These are phyloP conservation scores for Rhodotorula kratochvilovae DNA, from an alignment of 768 basidiomycete species.

Conservation along the genomic window DNA sequence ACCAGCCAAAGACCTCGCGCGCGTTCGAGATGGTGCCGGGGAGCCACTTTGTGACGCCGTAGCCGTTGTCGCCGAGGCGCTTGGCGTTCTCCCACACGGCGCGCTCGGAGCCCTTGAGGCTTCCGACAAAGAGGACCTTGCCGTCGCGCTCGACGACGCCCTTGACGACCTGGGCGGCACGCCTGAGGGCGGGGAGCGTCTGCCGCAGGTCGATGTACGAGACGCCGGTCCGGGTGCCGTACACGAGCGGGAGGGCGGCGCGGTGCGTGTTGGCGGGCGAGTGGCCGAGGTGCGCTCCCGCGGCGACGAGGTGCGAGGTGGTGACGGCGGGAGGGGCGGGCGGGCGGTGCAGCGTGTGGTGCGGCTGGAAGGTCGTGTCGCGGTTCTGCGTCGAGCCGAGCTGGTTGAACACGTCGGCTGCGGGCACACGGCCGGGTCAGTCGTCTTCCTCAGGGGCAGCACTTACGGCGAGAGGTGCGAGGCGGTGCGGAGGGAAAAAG, in stretches of 20 bases:
- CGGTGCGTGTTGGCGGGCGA: constrained; percentile 72
- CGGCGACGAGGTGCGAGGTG: constrained; percentile 80
- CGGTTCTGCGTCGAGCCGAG: constrained; percentile 74
- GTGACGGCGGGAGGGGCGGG: constrained; percentile 61
- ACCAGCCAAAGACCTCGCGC: constrained; percentile 63
- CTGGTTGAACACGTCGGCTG: constrained; percentile 40
- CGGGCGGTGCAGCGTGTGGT: constrained; percentile 65
- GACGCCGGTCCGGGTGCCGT: constrained; percentile 81
- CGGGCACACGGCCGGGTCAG: no score
- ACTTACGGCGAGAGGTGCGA: background rate
- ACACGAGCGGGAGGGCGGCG: constrained; percentile 84
- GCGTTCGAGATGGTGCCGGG: constrained; percentile 93
- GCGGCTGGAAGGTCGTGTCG: constrained; percentile 66
- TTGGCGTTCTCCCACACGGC: constrained; percentile 61
- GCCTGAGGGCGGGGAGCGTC: constrained; percentile 82
- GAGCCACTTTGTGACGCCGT: constrained; percentile 79
- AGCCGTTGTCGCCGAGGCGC: constrained; percentile 73
- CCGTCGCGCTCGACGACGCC: constrained; percentile 76
- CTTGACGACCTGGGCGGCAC: constrained; percentile 80
- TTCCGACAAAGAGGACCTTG: constrained; percentile 79
- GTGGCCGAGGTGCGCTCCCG: constrained; percentile 93
- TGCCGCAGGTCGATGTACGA: constrained; percentile 86
- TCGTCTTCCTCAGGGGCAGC: no score
- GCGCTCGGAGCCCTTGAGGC: constrained; percentile 50
- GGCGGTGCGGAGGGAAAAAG: background rate